Conservation (phyloP, 345 rosid genomes). For the Eucalyptus fibrosa region DNA sequence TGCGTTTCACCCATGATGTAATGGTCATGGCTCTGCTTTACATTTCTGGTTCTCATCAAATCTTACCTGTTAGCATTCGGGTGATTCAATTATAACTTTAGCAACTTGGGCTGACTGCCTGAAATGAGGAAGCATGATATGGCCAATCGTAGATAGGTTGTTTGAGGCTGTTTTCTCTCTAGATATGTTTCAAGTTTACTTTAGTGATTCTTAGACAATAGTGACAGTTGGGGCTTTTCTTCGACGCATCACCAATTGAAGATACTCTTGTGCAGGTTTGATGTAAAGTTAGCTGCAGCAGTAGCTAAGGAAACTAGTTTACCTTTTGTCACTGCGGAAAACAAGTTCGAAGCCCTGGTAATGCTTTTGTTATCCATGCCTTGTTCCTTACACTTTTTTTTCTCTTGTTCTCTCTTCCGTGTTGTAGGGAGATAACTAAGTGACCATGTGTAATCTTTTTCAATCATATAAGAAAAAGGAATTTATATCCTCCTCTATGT, state of each 20-base stretch:
- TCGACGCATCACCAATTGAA: not conserved
- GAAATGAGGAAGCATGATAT: not conserved
- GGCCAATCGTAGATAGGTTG: not conserved
- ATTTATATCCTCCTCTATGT: not conserved
- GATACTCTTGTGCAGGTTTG: constrained; percentile 45
- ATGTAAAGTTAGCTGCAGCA: constrained; percentile 82
- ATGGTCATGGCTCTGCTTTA: not conserved
- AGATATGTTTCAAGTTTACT: not conserved
- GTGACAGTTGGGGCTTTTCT: not conserved
- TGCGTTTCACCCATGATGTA: not conserved
- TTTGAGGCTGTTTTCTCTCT: not conserved
- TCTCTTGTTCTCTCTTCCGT: not conserved
- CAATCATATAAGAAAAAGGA: not conserved
- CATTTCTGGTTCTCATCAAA: not conserved
- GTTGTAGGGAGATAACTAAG: not conserved
- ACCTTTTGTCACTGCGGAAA: constrained; percentile 92
- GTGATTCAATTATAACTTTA: not conserved
- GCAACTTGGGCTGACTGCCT: not conserved
- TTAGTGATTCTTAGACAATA: not conserved
- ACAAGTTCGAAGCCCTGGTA: constrained; percentile 98
- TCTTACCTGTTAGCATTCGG: not conserved
- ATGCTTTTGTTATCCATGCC: constrained; percentile 5
- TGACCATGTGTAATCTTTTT: not conserved
- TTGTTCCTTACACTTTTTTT: not conserved
- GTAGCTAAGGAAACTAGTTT: constrained; percentile 86